Conservation (phyloP, 108 stramenopile species). For the Conticribra weissflogii region DNA sequence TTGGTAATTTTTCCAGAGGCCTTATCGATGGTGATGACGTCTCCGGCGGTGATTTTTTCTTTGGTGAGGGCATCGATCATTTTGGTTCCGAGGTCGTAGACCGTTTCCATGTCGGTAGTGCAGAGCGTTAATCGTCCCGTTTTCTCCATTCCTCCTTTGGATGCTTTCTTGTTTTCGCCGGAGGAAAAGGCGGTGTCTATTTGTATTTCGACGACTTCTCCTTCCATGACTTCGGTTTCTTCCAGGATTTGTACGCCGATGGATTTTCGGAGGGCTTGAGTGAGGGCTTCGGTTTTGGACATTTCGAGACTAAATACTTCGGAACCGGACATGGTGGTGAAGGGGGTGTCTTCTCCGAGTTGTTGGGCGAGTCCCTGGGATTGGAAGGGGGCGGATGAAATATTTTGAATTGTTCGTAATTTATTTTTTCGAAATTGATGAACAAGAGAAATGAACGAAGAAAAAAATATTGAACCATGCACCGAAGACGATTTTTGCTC, state of each 20-base stretch:
- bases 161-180: constrained; percentile 26
- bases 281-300: constrained; percentile 99
- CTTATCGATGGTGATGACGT: constrained; percentile 99
- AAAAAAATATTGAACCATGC: too few relatives aligned
- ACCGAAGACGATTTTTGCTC: too few relatives aligned
- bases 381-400: too few relatives aligned
- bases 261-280: constrained; percentile 95
- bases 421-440: too few relatives aligned
- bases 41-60: constrained; percentile 97
- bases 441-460: too few relatives aligned
- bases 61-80: constrained; percentile 98
- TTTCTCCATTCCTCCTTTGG: constrained; percentile 81
- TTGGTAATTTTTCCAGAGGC: constrained; percentile 96
- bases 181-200: constrained; percentile 65
- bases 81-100: constrained; percentile 99
- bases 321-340: constrained; percentile 94
- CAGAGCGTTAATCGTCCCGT: constrained; percentile 96
- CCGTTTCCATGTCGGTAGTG: constrained; percentile 99
- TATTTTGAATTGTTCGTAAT: too few relatives aligned
- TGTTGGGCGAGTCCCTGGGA: constrained; percentile 90
- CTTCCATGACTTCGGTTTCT: constrained; percentile 99
- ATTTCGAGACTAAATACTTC: constrained; percentile 99
- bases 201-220: constrained; percentile 99
- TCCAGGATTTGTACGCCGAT: constrained; percentile 97
- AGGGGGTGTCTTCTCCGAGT: constrained; percentile 94